Evolutionary conservation across 2,329 filamentous ascomycete species (phyloP), one percentile per base, ranked within the genome.

Genomic region (Calonectria honghensis): DNA sequence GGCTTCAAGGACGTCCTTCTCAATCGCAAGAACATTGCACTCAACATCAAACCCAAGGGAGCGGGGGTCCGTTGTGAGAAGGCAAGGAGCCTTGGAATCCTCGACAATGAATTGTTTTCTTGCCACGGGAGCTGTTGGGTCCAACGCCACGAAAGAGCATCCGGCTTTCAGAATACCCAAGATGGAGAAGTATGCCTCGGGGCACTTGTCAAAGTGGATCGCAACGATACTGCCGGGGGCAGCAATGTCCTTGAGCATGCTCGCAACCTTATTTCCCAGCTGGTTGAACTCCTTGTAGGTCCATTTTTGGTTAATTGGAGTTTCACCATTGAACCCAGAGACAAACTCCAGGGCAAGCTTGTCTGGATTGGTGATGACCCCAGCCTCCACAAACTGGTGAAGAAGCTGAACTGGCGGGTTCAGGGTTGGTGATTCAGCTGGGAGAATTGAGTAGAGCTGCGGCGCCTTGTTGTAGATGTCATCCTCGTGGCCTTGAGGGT

Each of bases 121-220:
- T 13, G 93, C 89, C 4, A 87, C 86, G 0, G 95, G 95, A 0
- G 95, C 93, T 0, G 89, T 90, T 0, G 94, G 93, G 81, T 98
- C 95, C 13, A 98, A 88, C 0, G 95, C 95, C 20, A 98, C 89
- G 83, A 96, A 97, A 1, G 93, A 91, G 81, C 94, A 96, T 0
- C 95, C 95, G 7, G 94, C 91, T 82, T 98, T 98, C 39, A 97
- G 85, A 69, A 97, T 93, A 1, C 95, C 95, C 2, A 97, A 86
- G 50, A 97, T 96, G 0, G 93, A 90, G 79, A 97, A 95, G 48
- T 95, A 96, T 0, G 95, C 95, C 81, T 96, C 94, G 0, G 95
- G 93, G 75, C 93, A 96, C 82, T 98, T 98, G 71, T 95, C 92
- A 80, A 97, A 97, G 81, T 94, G 95, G 11, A 96, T 89, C 0